Conservation (phyloP, 371 early-diverging fungal species). For the Haplosporangium sp. region DNA sequence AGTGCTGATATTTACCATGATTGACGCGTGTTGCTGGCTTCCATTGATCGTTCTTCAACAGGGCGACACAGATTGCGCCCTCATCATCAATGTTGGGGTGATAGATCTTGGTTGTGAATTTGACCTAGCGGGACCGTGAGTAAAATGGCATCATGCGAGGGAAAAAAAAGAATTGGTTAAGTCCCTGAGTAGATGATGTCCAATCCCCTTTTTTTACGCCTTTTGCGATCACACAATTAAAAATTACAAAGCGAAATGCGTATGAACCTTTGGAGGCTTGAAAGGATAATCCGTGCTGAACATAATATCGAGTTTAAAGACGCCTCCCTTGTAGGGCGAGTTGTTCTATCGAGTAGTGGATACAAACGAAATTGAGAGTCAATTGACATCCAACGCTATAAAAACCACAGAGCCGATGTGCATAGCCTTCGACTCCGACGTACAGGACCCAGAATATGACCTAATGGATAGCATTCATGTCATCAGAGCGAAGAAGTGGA, state of each 20-base stretch:
- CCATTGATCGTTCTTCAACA: slow-evolving; percentile 93
- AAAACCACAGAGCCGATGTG: too few species aligned
- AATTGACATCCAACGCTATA: too few species aligned
- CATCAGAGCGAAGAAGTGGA: neutral
- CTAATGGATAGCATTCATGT: slow-evolving; percentile 2
- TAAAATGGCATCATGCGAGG: neutral
- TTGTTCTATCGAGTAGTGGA: slow-evolving; percentile 34
- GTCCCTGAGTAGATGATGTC: too few species aligned
- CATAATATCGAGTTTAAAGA: slow-evolving; percentile 82
- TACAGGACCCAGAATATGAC: slow-evolving; percentile 42
- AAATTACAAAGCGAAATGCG: neutral
- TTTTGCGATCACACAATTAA: too few species aligned
- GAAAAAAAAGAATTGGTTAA: neutral
- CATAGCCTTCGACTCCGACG: slow-evolving; percentile 4
- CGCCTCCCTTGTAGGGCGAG: slow-evolving; percentile 85
- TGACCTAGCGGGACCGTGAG: slow-evolving; percentile 62
- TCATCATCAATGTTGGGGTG: slow-evolving; percentile 95
- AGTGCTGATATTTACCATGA: slow-evolving; percentile 8
- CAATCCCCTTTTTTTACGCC: too few species aligned
- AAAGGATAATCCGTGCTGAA: slow-evolving; percentile 93
- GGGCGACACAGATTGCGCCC: slow-evolving; percentile 81
- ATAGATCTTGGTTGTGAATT: slow-evolving; percentile 88
- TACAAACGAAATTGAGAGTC: neutral
- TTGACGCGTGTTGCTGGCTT: slow-evolving; percentile 86
- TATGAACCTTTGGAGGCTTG: slow-evolving; percentile 85